Evolutionary conservation across 2,329 filamentous ascomycete species (phyloP).

Genomic region (Arthrobotrys iridis): DNA sequence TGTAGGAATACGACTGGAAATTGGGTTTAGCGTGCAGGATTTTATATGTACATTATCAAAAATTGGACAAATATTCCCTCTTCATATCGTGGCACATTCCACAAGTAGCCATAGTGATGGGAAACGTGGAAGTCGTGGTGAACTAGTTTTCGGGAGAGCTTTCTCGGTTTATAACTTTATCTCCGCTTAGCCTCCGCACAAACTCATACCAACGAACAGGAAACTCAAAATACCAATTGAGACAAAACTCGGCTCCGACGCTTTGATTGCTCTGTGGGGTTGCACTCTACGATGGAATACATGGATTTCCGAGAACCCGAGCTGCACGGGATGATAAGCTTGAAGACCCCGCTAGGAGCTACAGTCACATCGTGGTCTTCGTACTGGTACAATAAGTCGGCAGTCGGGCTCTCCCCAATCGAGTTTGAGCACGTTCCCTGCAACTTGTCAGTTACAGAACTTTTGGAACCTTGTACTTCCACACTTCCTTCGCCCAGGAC

Average conservation of each 20-base stretch:
- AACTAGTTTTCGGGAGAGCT: background rate
- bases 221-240: background rate
- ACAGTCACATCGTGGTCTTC: background rate
- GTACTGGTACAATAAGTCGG: background rate
- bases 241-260: too few relatives aligned
- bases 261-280: too few relatives aligned
- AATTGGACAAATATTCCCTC: background rate
- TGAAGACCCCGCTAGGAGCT: background rate
- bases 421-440: background rate
- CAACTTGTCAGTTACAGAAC: background rate
- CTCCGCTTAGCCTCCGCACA: constrained; percentile 1
- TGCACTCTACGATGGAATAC: background rate
- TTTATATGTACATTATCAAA: constrained; percentile 5
- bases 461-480: background rate
- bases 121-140: background rate
- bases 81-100: background rate
- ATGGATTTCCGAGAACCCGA: background rate
- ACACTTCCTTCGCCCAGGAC: background rate
- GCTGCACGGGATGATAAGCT: background rate
- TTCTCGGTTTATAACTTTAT: constrained; percentile 16
- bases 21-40: constrained; percentile 1
- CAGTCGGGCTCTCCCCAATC: background rate
- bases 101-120: too few relatives aligned
- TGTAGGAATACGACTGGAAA: background rate
- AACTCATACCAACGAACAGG: background rate